Evolutionary conservation across 352 stramenopile genomes (phyloP).

Genomic region (Elongisporangium prolatum): DNA sequence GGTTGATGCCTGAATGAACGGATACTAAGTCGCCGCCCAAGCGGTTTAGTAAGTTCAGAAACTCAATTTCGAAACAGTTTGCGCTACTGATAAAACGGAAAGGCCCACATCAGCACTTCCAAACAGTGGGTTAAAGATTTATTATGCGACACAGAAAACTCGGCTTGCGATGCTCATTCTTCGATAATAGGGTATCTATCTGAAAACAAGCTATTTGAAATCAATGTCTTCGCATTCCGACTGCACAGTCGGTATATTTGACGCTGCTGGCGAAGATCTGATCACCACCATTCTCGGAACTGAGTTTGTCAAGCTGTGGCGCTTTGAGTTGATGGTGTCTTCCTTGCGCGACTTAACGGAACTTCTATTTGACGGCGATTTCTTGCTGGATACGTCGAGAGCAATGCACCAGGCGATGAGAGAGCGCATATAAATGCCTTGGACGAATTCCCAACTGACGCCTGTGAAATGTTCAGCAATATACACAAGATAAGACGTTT

Average conservation of each 20-base stretch:
- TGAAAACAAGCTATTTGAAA: neutral
- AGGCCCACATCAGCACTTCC: too few species aligned
- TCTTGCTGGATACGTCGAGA: neutral
- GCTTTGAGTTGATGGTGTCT: neutral
- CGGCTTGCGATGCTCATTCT: too few species aligned
- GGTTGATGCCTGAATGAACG: too few species aligned
- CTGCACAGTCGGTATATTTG: neutral
- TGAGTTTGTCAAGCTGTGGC: neutral
- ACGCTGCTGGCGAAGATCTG: neutral
- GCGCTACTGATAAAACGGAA: too few species aligned
- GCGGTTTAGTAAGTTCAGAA: too few species aligned
- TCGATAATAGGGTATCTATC: too few species aligned
- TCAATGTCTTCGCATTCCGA: neutral
- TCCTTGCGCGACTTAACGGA: neutral
- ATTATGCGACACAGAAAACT: too few species aligned
- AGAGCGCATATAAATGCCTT: conserved; percentile 14
- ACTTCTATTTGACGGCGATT: neutral
- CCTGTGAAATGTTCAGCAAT: neutral
- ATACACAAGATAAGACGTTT: too few species aligned
- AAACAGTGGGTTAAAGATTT: too few species aligned
- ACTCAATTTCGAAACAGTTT: too few species aligned
- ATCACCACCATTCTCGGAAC: neutral
- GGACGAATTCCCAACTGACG: conserved; percentile 8
- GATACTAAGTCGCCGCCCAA: too few species aligned
- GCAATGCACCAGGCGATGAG: conserved; percentile 8